These are phyloP conservation scores for Teratosphaeria nubilosa DNA, from an alignment of 2,329 filamentous ascomycete genomes.

Conservation along the genomic window DNA sequence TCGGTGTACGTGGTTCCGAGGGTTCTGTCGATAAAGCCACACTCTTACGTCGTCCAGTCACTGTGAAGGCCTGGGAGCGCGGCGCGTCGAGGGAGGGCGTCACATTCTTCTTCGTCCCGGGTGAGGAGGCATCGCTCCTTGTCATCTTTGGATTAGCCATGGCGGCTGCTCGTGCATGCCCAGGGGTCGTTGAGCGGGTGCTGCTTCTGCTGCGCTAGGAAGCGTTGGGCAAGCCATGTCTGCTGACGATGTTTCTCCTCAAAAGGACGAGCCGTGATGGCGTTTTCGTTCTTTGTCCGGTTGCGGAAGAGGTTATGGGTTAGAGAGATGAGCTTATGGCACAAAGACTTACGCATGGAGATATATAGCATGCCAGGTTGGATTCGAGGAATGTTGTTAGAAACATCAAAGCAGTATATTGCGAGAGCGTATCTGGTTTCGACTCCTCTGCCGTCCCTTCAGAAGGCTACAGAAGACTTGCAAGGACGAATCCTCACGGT, in stretches of 20 bases:
- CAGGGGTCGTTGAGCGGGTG: neutral
- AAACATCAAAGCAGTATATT: neutral
- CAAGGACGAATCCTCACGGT: neutral
- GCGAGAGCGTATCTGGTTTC: neutral
- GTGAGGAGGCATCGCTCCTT: neutral
- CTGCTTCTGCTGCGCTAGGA: neutral
- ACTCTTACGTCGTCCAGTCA: neutral
- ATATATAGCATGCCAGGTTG: neutral
- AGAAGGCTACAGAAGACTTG: neutral
- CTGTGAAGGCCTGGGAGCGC: neutral
- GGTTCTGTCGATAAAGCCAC: neutral
- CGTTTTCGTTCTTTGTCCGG: neutral
- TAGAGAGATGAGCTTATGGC: neutral
- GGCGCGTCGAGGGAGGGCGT: neutral
- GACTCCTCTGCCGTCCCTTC: neutral
- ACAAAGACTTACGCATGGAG: neutral
- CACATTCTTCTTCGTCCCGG: neutral
- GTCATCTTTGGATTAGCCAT: neutral
- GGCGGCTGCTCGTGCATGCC: neutral
- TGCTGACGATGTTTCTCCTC: neutral
- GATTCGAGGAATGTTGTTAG: neutral
- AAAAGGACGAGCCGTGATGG: neutral
- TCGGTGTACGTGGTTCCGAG: neutral
- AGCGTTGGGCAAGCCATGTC: neutral
- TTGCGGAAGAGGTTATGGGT: neutral